These are phyloP conservation scores for Amauroascus verrucosus DNA, from an alignment of 2,329 filamentous ascomycete species.

Conservation along the genomic window DNA sequence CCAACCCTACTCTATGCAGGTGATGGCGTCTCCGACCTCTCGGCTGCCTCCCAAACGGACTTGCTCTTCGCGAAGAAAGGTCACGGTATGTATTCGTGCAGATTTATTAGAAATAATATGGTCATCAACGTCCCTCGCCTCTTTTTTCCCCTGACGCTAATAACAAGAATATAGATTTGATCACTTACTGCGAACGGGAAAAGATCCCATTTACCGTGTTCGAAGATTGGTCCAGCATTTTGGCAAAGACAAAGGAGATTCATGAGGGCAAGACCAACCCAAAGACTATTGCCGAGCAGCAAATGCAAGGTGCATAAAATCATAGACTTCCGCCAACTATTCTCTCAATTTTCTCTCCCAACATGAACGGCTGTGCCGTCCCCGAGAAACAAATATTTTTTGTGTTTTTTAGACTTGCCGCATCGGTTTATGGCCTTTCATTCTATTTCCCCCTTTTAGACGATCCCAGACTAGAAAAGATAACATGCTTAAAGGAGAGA, in stretches of 20 bases:
- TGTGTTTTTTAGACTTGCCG: too few species aligned
- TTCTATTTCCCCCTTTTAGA: neutral
- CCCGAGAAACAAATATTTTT: neutral
- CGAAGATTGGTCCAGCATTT: constrained; percentile 70
- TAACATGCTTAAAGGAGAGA: too few species aligned
- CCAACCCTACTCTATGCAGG: constrained; percentile 90
- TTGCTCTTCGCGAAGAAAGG: constrained; percentile 88
- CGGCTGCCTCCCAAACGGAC: constrained; percentile 84
- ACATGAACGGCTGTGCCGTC: neutral
- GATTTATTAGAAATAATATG: neutral
- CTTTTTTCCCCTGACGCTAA: neutral
- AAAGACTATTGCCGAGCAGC: constrained; percentile 13
- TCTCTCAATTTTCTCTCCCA: neutral
- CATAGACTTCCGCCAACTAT: neutral
- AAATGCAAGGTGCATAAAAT: neutral
- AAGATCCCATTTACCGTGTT: constrained; percentile 82
- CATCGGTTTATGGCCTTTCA: neutral
- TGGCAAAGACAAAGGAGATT: constrained; percentile 65
- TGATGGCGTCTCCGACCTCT: constrained; percentile 86
- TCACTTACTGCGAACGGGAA: constrained; percentile 74
- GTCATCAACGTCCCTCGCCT: neutral
- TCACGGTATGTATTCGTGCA: constrained; percentile 49
- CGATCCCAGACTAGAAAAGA: neutral
- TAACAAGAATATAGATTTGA: constrained; percentile 54
- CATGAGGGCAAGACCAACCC: constrained; percentile 49